phyloP scores from a whole-genome alignment of 2,329 filamentous ascomycete species.

The Hypoxylon sp. region DNA sequence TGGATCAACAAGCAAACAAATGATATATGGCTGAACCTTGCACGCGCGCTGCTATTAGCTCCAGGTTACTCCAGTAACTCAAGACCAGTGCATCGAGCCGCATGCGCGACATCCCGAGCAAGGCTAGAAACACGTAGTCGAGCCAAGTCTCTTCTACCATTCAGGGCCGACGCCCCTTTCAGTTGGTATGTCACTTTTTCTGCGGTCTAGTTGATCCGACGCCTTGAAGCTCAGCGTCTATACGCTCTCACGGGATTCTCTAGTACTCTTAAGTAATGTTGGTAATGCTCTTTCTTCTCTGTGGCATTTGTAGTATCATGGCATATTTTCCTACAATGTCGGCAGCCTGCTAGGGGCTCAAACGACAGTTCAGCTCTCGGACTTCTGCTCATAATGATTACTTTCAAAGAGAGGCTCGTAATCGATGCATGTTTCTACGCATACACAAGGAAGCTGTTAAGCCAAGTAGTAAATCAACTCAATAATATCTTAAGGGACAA shows the following conservation, averaged over 20 bases:
- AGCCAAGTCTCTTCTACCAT: no score
- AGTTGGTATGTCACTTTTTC: no score
- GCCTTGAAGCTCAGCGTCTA: neutral
- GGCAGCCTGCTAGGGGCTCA: neutral
- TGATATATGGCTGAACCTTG: constrained; percentile 1
- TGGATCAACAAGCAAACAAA: neutral
- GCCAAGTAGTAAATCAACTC: neutral
- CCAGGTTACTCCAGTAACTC: neutral
- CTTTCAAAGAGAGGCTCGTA: neutral
- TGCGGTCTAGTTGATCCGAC: neutral
- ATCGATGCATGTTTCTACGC: neutral
- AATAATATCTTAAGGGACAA: neutral
- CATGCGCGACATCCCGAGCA: neutral
- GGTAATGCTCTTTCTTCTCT: no score
- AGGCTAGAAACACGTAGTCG: neutral
- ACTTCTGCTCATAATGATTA: neutral
- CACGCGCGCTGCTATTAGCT: neutral
- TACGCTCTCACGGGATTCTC: neutral
- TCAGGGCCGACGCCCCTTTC: no score
- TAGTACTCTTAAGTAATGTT: neutral
- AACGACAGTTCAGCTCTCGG: neutral
- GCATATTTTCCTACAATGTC: neutral
- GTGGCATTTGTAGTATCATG: no score
- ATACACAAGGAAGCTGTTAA: neutral
- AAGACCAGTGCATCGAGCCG: neutral